Base-by-base conservation (phyloP, 1,284 basidiomycete genomes). In the Apiotrichum sp. region DNA sequence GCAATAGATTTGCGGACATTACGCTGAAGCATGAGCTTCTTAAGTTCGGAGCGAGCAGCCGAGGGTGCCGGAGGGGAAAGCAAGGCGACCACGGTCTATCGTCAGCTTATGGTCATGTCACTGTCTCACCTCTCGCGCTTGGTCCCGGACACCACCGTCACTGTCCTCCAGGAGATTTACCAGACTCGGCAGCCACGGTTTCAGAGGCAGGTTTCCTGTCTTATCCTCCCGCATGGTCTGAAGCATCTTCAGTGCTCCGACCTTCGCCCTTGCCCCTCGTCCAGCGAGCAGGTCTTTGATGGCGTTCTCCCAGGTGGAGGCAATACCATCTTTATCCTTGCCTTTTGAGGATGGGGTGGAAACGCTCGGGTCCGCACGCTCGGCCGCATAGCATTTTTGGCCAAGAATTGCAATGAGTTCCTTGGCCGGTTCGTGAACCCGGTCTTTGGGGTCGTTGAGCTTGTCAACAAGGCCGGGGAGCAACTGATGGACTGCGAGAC, bases 81-180 rank as follows among this genome's bases (percentile, higher is more conserved):
- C 45, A 98, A 81, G 58, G 87, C 84, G 13, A 96, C 82, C 47
- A 93, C 82, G 0, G 90, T 86, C 65, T 83, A 80, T 2, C 32
- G 6, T 48, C 6, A 44, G 50, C 32, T 38, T 8, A 38, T 5
- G 36, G 29, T 29, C 3, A 29, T 34, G 11, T 13, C n/a, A 16
- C 3, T 7, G 16, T 6, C 72, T 58, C 45, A 76, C 76, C 57
- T 72, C 69, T 50, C 86, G 82, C 1, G 95, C 87, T 66, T 85
- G 86, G 56, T 92, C 88, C 40, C 96, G 85, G 48, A 98, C 95
- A 62, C 84, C 83, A 4, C 86, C 84, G 70, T 99, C 95, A 1
- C 86, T 84, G 74, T 98, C 93, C 76, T 96, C 89, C 29, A 98
- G 80, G 43, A 86, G 79, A 53, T 86, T 88, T 14, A 98, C 89